Evolutionary conservation across 129 eudicot genomes (phyloP).

Genomic region (Ambrosia trifida): DNA sequence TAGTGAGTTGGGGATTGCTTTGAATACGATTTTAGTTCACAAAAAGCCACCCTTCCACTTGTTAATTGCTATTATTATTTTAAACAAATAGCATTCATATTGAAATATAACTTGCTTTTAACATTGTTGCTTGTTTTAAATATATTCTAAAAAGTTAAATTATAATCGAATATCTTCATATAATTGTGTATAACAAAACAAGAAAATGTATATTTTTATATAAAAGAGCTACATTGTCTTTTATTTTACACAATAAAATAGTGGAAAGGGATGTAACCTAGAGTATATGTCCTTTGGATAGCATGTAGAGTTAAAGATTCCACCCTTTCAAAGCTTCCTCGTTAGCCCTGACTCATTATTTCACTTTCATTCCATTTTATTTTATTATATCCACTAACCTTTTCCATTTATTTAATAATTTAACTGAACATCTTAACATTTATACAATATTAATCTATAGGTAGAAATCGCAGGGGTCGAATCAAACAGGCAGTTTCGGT

Average conservation of each 20-base stretch:
- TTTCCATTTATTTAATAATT: neutral
- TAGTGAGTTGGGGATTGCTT: too few species aligned
- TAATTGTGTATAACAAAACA: neutral
- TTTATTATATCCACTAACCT: slow-evolving; percentile 24
- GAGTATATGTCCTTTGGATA: slow-evolving; percentile 34
- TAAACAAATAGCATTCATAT: too few species aligned
- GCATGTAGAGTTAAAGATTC: slow-evolving; percentile 41
- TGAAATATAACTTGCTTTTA: neutral
- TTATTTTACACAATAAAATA: slow-evolving; percentile 5
- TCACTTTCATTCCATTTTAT: slow-evolving; percentile 27
- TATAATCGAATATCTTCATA: neutral
- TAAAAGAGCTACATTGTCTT: slow-evolving; percentile 8
- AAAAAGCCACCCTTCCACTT: neutral
- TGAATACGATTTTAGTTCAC: neutral
- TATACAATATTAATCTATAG: neutral
- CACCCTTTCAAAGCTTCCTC: slow-evolving; percentile 34
- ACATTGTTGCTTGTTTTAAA: neutral
- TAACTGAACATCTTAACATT: neutral
- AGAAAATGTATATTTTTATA: neutral
- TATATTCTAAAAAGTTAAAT: neutral
- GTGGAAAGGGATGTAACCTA: neutral
- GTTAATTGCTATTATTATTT: too few species aligned
- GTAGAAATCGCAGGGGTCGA: neutral
- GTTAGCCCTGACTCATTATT: slow-evolving; percentile 30
- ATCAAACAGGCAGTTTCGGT: neutral